Conservation (phyloP, 768 basidiomycete species). For the Pleurotus citrinopileatus region DNA sequence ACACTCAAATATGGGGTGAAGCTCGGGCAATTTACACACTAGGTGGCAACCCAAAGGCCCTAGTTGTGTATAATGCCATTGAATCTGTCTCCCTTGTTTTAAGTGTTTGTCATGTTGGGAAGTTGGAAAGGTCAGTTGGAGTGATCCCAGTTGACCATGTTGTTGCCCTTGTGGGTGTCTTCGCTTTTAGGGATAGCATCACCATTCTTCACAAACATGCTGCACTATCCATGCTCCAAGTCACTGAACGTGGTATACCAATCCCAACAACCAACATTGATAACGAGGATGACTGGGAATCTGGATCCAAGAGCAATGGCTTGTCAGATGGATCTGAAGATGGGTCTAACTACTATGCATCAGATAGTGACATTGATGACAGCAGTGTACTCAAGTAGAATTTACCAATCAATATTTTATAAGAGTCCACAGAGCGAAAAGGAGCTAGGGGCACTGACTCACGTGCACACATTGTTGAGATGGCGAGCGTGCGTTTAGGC, state of each 20-base stretch:
- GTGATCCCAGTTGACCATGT: constrained; percentile 1
- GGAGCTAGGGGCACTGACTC: no score
- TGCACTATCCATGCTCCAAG: constrained; percentile 12
- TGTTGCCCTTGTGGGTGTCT: constrained; percentile 12
- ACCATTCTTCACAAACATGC: constrained; percentile 17
- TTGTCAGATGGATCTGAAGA: not conserved
- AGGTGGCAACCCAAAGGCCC: not conserved
- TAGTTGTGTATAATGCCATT: constrained; percentile 13
- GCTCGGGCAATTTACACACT: constrained; percentile 16
- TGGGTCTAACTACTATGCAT: no score
- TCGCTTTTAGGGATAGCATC: constrained; percentile 8
- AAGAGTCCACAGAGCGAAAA: no score
- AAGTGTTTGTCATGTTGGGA: constrained; percentile 9
- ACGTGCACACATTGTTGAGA: no score
- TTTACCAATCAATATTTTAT: no score
- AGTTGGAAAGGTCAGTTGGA: not conserved
- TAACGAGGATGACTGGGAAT: not conserved
- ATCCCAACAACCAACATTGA: not conserved
- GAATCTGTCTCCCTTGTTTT: not conserved
- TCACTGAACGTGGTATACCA: not conserved
- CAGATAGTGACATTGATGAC: no score
- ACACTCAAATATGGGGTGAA: constrained; percentile 15
- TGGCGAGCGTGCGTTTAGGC: no score
- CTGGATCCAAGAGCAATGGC: not conserved
- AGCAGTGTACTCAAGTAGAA: no score